These are phyloP conservation scores for Naganishia vishniacii DNA, from an alignment of 768 basidiomycete genomes.

Conservation along the genomic window DNA sequence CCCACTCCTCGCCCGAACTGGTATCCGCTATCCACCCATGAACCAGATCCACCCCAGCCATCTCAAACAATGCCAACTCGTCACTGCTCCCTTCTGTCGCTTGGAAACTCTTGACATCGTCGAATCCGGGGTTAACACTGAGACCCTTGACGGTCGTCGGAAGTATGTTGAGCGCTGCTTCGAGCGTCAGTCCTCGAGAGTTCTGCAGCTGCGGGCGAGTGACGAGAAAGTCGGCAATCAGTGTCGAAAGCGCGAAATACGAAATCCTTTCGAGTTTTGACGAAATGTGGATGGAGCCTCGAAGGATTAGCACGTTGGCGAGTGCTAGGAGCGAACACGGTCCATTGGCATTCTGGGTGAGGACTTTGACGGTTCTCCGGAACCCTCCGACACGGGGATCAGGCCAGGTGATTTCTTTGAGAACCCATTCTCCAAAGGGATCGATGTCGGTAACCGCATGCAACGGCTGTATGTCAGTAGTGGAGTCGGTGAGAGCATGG, in stretches of 20 bases:
- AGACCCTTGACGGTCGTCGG: conserved; percentile 78
- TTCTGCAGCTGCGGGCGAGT: conserved; percentile 40
- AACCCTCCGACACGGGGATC: conserved; percentile 34
- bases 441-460: background rate
- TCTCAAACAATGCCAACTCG: conserved; percentile 78
- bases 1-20: conserved; percentile 34
- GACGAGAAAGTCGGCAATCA: conserved; percentile 77
- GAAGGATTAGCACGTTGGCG: conserved; percentile 84
- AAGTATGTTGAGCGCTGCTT: conserved; percentile 65
- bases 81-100: conserved; percentile 59
- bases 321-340: conserved; percentile 34
- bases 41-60: conserved; percentile 70
- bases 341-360: conserved; percentile 35
- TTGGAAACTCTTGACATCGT: conserved; percentile 59
- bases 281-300: conserved; percentile 70
- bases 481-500: background rate
- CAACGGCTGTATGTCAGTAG: no score
- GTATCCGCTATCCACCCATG: conserved; percentile 67
- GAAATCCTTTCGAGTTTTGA: conserved; percentile 67
- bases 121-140: conserved; percentile 81
- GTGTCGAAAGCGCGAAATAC: conserved; percentile 75
- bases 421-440: conserved; percentile 30
- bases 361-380: conserved; percentile 30
- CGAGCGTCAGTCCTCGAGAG: conserved; percentile 36
- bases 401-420: conserved; percentile 38